Evolutionary conservation across 352 stramenopile species (phyloP), one percentile per base, ranked within the genome.

Genomic region (Blastocystis sp.): DNA sequence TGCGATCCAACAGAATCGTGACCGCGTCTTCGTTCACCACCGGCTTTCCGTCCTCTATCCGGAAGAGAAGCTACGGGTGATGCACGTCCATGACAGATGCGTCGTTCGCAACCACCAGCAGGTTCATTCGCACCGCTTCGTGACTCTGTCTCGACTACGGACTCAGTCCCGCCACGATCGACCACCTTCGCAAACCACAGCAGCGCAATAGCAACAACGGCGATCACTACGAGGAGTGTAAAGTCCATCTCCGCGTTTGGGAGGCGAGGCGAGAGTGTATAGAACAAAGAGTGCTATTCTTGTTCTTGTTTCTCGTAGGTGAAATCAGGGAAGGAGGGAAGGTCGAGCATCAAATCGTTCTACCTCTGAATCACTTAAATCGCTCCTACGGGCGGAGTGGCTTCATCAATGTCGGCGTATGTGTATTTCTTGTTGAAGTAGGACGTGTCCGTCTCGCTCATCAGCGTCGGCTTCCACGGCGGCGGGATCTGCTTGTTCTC

Each of bases 401-500:
- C 78, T 56, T 88, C 78, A 34, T 88, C 78, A 56, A 88, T 79
- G 62, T 88, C 78, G 10, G 78, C 78, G 66, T 88, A 88, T 76
- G 94, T 98, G 88, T 97, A 97, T 84, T 97, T 94, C 62, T 96
- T 91, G 89, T 96, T 92, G 88, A 98, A 96, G 90, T 97, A 97
- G 91, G 93, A 94, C 77, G 94, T 96, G 91, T 97, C 94, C 65
- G 94, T 93, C 10, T 88, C 78, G 56, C 48, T 79, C 23, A 76
- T 59, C n/a, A 88, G 45, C 34, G 34, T 76, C 4, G 78, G 78
- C 90, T 96, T 95, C 90, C 96, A 97, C 89, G 96, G 93, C 0
- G 94, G 94, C 74, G 93, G 90, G 62, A 96, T 90, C 89, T 95
- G 92, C 89, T 96, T 95, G 62, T 91, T 91, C 76, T 94, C 91